Evolutionary conservation across 2,329 filamentous ascomycete genomes (phyloP).

Genomic region (Leptographium procerum): DNA sequence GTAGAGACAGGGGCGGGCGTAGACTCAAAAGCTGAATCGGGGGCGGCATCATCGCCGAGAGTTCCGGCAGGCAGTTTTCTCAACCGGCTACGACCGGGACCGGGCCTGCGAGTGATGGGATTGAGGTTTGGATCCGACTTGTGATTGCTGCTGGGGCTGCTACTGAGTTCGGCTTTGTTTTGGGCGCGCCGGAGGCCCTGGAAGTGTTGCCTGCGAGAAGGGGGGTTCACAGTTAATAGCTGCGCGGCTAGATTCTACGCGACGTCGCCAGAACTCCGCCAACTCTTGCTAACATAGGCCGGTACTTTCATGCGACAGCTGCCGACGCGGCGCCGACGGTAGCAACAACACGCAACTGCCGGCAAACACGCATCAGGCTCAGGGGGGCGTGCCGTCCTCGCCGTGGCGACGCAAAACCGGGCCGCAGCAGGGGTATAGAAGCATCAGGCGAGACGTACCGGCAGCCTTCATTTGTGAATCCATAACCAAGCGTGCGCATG

Average conservation of each 20-base stretch:
- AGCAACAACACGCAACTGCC: background rate
- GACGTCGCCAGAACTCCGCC: too few relatives aligned
- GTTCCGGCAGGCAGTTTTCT: constrained; percentile 30
- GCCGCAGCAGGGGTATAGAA: background rate
- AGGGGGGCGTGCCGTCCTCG: background rate
- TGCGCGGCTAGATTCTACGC: background rate
- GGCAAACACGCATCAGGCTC: background rate
- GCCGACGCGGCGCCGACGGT: background rate
- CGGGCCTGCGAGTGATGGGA: constrained; percentile 49
- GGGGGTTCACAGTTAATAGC: background rate
- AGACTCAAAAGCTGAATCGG: too few relatives aligned
- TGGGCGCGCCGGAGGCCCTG: constrained; percentile 46
- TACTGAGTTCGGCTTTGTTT: constrained; percentile 35
- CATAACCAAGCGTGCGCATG: constrained; percentile 47
- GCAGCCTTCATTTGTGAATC: constrained; percentile 54
- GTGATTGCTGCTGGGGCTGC: constrained; percentile 17
- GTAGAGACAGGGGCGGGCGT: too few relatives aligned
- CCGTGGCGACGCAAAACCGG: background rate
- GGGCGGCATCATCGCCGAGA: too few relatives aligned
- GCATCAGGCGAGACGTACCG: constrained; percentile 31
- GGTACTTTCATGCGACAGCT: background rate
- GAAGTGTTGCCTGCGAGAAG: constrained; percentile 44
- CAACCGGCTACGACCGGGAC: constrained; percentile 43
- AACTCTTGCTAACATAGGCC: constrained; percentile 4
- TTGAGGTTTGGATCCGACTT: constrained; percentile 41